Percentiles rank a stretch among this genome's conserved stretches.
Evolutionary conservation across 2,329 filamentous ascomycete species (phyloP).

Genomic region (Alternaria sp.): DNA sequence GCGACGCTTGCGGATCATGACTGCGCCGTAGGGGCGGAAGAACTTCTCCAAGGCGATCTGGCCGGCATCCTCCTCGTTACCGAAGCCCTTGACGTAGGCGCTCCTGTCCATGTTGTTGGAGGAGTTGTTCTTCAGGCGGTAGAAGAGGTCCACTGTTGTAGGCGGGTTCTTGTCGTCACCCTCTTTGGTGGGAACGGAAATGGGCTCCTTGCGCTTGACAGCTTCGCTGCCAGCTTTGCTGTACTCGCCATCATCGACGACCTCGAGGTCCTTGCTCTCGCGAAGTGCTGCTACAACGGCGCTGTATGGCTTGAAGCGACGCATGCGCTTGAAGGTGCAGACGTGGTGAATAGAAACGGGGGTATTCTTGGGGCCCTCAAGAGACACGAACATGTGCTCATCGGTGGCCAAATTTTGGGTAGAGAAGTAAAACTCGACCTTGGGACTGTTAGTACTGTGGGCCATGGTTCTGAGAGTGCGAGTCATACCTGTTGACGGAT

Average conservation of each 20-base stretch:
- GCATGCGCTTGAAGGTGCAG: slow-evolving; percentile 93
- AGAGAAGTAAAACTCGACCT: slow-evolving; percentile 97
- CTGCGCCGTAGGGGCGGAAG: slow-evolving; percentile 79
- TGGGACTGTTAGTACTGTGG: slow-evolving; percentile 23
- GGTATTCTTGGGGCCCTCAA: slow-evolving; percentile 80
- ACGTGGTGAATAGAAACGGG: slow-evolving; percentile 79
- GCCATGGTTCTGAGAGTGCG: background rate
- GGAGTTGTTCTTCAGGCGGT: slow-evolving; percentile 60
- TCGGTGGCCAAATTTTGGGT: slow-evolving; percentile 89
- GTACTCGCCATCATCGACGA: slow-evolving; percentile 76
- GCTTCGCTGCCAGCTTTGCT: slow-evolving; percentile 48
- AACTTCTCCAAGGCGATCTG: slow-evolving; percentile 96
- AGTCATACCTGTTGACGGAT: slow-evolving; percentile 79
- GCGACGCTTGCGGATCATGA: slow-evolving; percentile 86
- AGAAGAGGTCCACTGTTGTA: slow-evolving; percentile 52
- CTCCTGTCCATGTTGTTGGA: slow-evolving; percentile 74
- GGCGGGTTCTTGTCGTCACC: slow-evolving; percentile 39
- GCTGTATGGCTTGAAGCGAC: slow-evolving; percentile 85
- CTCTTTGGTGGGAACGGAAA: slow-evolving; percentile 46
- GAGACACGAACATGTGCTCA: slow-evolving; percentile 81
- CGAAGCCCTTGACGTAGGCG: slow-evolving; percentile 94
- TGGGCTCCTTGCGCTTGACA: slow-evolving; percentile 74
- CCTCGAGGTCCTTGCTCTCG: slow-evolving; percentile 73
- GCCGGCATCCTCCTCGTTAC: slow-evolving; percentile 78
- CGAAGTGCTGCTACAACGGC: slow-evolving; percentile 84